Evolutionary conservation across 176 grass and related monocot genomes (phyloP).

Genomic region (Metroxylon sagu): DNA sequence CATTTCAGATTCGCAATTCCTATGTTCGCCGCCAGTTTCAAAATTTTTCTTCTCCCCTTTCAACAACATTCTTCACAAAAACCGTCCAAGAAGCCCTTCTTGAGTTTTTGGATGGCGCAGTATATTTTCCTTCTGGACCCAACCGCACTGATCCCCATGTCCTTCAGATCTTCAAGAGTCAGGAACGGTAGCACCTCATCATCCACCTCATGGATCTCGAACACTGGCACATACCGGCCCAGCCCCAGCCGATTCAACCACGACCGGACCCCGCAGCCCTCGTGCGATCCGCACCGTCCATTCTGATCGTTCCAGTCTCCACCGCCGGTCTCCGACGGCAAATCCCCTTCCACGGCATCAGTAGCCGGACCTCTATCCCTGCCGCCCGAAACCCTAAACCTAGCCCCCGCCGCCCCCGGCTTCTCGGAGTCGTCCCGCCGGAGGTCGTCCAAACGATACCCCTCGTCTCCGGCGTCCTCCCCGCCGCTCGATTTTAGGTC

Average conservation of each 20-base stretch:
- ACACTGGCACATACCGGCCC: slow-evolving; percentile 34
- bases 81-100: slow-evolving; percentile 8
- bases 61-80: slow-evolving; percentile 24
- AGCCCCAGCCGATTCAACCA: slow-evolving; percentile 50
- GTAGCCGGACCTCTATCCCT: neutral
- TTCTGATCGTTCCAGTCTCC: slow-evolving; percentile 12
- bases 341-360: neutral
- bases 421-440: neutral
- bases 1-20: no score
- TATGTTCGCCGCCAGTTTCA: no score
- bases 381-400: slow-evolving; percentile 11
- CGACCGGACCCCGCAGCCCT: slow-evolving; percentile 10
- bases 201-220: slow-evolving; percentile 62
- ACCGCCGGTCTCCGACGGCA: slow-evolving; percentile 6
- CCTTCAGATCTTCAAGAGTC: slow-evolving; percentile 58
- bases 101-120: slow-evolving; percentile 54
- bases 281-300: neutral
- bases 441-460: neutral
- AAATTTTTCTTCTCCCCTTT: no score
- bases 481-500: slow-evolving; percentile 2
- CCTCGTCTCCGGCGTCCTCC: slow-evolving; percentile 1
- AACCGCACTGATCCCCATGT: slow-evolving; percentile 59
- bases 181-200: slow-evolving; percentile 46
- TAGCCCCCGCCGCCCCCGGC: neutral
- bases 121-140: slow-evolving; percentile 56